phyloP scores from a whole-genome alignment of 805 yeast species.

The Dipodascopsis tothii region DNA sequence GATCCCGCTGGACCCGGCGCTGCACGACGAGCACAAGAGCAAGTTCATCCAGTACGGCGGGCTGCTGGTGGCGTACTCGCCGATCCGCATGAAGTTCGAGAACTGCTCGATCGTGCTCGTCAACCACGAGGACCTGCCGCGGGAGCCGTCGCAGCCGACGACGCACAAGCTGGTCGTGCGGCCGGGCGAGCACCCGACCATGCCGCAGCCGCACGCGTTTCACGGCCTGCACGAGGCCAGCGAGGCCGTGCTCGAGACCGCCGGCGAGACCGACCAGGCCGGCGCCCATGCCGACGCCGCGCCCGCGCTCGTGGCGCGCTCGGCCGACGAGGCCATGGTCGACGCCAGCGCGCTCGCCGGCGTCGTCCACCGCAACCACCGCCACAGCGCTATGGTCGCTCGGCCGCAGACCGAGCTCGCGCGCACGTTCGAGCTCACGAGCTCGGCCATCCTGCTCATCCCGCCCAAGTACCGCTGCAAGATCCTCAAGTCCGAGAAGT shows the following conservation, averaged over 20 bases:
- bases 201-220: too few species aligned
- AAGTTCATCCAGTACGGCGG: constrained; percentile 9
- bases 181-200: too few species aligned
- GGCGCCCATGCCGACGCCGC: neutral
- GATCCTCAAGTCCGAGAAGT: constrained; percentile 4
- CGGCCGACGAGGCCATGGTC: neutral
- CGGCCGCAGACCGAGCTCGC: constrained; percentile 8
- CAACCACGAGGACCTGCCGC: neutral
- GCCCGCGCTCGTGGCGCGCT: neutral
- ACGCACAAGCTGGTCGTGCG: neutral
- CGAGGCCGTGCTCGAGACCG: neutral
- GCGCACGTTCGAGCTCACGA: constrained; percentile 6
- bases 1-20: neutral
- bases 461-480: constrained; percentile 11
- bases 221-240: neutral
- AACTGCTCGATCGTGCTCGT: constrained; percentile 4
- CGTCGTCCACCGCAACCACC: neutral
- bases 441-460: constrained; percentile 3
- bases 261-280: neutral
- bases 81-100: constrained; percentile 4
- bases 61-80: constrained; percentile 6
- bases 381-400: constrained; percentile 3
- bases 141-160: neutral
- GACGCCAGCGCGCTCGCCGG: neutral
- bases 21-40: neutral